Percentiles rank a stretch among this genome's conserved stretches.
phyloP scores from a whole-genome alignment of 1,284 basidiomycete genomes.

The Cronartium quercuum region DNA sequence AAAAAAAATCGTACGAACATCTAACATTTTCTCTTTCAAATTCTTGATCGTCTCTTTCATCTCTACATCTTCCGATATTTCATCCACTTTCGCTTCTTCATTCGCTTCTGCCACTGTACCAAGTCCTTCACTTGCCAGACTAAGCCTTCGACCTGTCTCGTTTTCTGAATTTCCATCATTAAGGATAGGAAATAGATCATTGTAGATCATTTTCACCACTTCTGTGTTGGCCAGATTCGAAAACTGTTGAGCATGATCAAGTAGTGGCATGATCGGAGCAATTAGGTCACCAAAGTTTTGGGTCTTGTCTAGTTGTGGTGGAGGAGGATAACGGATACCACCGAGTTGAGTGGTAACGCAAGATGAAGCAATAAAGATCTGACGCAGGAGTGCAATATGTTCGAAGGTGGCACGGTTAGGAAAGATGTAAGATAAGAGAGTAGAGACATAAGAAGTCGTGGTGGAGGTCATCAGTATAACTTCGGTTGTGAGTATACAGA shows the following conservation, averaged over 20 bases:
- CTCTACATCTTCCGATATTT: background rate
- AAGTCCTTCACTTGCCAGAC: background rate
- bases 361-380: slow-evolving; percentile 19
- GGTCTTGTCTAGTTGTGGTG: background rate
- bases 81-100: background rate
- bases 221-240: slow-evolving; percentile 19
- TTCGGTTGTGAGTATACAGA: slow-evolving; percentile 12
- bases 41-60: slow-evolving; percentile 1
- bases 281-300: background rate
- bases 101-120: background rate
- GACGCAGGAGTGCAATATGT: slow-evolving; percentile 19
- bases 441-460: slow-evolving; percentile 4
- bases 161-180: background rate
- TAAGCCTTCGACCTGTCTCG: background rate
- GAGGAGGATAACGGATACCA: slow-evolving; percentile 6
- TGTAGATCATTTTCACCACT: slow-evolving; percentile 28
- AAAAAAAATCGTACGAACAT: background rate
- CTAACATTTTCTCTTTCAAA: slow-evolving; percentile 27
- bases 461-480: slow-evolving; percentile 6
- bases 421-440: slow-evolving; percentile 10
- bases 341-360: slow-evolving; percentile 17
- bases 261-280: background rate
- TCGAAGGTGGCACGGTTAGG: slow-evolving; percentile 23
- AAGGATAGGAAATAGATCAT: slow-evolving; percentile 29
- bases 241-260: slow-evolving; percentile 5